Conservation (phyloP, 768 basidiomycete genomes). For the Tephrocybe rancida region DNA sequence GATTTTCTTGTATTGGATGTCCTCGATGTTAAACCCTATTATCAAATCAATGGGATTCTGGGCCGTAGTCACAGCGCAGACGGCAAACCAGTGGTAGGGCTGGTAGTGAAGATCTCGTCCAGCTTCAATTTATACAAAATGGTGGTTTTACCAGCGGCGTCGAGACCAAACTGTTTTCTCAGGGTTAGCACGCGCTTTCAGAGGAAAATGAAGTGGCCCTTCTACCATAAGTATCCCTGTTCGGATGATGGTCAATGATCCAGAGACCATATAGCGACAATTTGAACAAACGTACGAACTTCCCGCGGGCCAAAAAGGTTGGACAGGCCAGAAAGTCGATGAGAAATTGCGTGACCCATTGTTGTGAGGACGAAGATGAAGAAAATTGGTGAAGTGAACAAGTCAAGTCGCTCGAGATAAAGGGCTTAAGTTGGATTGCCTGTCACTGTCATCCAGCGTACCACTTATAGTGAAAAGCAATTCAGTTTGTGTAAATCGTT, state of each 20-base stretch:
- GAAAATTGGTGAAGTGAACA: slow-evolving; percentile 32
- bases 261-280: slow-evolving; percentile 27
- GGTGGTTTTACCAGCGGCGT: slow-evolving; percentile 98
- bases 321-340: slow-evolving; percentile 71
- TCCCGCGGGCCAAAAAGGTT: slow-evolving; percentile 99
- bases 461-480: neutral
- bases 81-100: slow-evolving; percentile 94
- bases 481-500: too few relatives aligned
- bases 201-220: slow-evolving; percentile 15
- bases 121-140: slow-evolving; percentile 99
- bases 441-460: slow-evolving; percentile 37
- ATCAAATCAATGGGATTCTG: slow-evolving; percentile 22
- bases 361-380: slow-evolving; percentile 36
- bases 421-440: slow-evolving; percentile 34
- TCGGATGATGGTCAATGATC: slow-evolving; percentile 32
- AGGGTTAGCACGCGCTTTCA: slow-evolving; percentile 11
- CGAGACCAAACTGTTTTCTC: slow-evolving; percentile 84
- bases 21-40: slow-evolving; percentile 99
- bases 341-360: slow-evolving; percentile 83
- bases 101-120: slow-evolving; percentile 99
- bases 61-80: slow-evolving; percentile 11
- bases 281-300: slow-evolving; percentile 79
- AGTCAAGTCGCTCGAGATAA: slow-evolving; percentile 27
- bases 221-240: slow-evolving; percentile 94
- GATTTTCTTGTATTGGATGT: slow-evolving; percentile 99